Evolutionary conservation across 2,329 filamentous ascomycete genomes (phyloP).

Genomic region (Fusarium sp.): DNA sequence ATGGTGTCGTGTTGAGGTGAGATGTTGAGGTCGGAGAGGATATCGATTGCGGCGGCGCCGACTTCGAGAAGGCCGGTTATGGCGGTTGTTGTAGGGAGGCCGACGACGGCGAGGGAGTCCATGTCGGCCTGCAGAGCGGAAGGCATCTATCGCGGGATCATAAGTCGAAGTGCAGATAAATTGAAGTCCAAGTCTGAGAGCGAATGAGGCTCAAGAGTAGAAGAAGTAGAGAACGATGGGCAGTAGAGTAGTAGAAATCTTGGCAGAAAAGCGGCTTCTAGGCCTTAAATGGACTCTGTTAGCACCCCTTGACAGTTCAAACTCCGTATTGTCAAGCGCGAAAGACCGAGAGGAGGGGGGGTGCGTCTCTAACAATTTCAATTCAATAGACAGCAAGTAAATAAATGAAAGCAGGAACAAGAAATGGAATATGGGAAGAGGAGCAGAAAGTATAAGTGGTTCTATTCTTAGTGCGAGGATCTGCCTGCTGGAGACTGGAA

Average conservation of each 20-base stretch:
- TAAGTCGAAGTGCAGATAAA: neutral
- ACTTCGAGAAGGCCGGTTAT: slow-evolving; percentile 53
- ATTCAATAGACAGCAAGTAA: neutral
- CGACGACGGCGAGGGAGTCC: slow-evolving; percentile 33
- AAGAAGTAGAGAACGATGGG: neutral
- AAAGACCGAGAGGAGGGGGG: neutral
- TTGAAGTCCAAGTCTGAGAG: neutral
- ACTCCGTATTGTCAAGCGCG: neutral
- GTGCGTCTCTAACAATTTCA: neutral
- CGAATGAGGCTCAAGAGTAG: neutral
- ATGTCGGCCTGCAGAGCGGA: slow-evolving; percentile 40
- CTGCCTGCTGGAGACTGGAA: slow-evolving; percentile 25
- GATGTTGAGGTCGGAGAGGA: slow-evolving; percentile 51
- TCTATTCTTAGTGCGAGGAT: slow-evolving; percentile 21
- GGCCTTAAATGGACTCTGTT: neutral
- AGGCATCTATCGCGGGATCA: slow-evolving; percentile 37
- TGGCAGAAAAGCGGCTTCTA: neutral
- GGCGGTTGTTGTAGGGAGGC: slow-evolving; percentile 52
- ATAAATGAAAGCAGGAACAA: neutral
- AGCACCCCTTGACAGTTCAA: neutral
- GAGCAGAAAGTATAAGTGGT: neutral
- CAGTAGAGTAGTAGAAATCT: neutral
- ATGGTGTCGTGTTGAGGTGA: slow-evolving; percentile 44
- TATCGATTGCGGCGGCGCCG: slow-evolving; percentile 50
- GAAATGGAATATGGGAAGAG: too few species aligned